Evolutionary conservation across 148 eudicot species (phyloP), one percentile per base, ranked within the genome.

Genomic region (Nepenthes mirabilis): DNA sequence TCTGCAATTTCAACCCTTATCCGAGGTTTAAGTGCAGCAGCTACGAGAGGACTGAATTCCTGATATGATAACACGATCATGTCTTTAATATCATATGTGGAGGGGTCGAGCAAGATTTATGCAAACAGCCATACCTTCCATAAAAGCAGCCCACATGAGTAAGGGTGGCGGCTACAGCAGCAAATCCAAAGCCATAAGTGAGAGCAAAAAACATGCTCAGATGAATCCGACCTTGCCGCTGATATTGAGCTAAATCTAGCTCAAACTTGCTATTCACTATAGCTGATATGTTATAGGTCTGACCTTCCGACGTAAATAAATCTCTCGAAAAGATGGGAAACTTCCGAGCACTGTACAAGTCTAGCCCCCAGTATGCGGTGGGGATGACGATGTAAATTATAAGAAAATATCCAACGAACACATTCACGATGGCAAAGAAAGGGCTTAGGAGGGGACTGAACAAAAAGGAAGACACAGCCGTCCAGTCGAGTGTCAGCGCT

Each of bases 111-210:
- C 23, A 23, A 40, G 45, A 40, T 3, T 40, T 4, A 40, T 40
- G 23, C 1, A 1, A 49, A 49, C 3, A 13, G 56, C 11, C 8
- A 52, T 87, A 87, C 91, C 88, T 87, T 66, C 97, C 97, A 60
- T 90, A 79, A 80, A 90, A 90, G 68, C 77, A 72, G 61, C 69
- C 72, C 7, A 87, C 97, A 71, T 86, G 97, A 36, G 95, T 77
- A 35, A 90, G 72, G 37, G 95, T 90, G 12, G 97, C 58, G 2
- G 97, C 95, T 33, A 90, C 84, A 36, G 97, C 75, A 9, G 97
- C 97, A 37, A 90, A 90, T 48, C 97, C 95, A 69, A 90, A 87
- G 50, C 97, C 97, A 61, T 90, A 90, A 52, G 89, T 82, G 37
- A 90, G 87, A 37, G 95, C 95, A 9, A 90, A 90, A 71, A 87